Conservation (phyloP, 352 stramenopile genomes). For the Phytopythium montanum region DNA sequence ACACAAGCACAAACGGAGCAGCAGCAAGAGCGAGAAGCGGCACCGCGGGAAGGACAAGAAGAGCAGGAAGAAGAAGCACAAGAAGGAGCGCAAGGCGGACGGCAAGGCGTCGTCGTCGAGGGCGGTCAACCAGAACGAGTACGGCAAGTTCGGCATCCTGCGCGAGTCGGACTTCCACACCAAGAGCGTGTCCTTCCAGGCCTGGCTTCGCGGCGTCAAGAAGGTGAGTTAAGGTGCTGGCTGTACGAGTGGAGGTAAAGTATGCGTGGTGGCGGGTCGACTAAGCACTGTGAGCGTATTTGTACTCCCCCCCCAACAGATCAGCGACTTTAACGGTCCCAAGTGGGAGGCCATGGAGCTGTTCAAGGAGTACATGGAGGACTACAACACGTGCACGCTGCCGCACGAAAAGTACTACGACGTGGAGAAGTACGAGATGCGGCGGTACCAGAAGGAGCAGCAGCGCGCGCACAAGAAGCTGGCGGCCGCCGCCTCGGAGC, state of each 20-base stretch:
- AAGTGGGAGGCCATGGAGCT: constrained; percentile 89
- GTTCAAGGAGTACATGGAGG: constrained; percentile 94
- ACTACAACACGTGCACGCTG: constrained; percentile 98
- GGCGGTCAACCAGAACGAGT: constrained; percentile 89
- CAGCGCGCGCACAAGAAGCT: constrained; percentile 35
- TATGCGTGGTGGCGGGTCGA: too few species aligned
- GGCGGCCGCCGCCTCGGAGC: constrained; percentile 14
- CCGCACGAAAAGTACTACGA: constrained; percentile 98
- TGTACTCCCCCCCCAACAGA: constrained; percentile 14
- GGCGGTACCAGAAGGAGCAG: constrained; percentile 87
- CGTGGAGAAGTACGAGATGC: constrained; percentile 97
- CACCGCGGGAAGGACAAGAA: constrained; percentile 12
- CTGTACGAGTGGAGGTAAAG: too few species aligned
- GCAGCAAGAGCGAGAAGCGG: constrained; percentile 26
- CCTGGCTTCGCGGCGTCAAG: constrained; percentile 94
- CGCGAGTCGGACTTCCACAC: constrained; percentile 89
- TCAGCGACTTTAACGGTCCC: constrained; percentile 78
- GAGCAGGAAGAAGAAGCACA: constrained; percentile 37
- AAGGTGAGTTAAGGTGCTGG: too few species aligned
- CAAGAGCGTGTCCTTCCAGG: constrained; percentile 92
- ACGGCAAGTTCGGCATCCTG: constrained; percentile 97
- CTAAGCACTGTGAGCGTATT: background rate
- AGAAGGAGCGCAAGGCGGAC: constrained; percentile 14
- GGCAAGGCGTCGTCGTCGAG: constrained; percentile 11
- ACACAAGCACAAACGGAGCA: constrained; percentile 16